Percentiles rank a stretch among this genome's conserved stretches.
These are phyloP conservation scores for Venturia carpophila DNA, from an alignment of 2,329 filamentous ascomycete genomes.

Conservation along the genomic window DNA sequence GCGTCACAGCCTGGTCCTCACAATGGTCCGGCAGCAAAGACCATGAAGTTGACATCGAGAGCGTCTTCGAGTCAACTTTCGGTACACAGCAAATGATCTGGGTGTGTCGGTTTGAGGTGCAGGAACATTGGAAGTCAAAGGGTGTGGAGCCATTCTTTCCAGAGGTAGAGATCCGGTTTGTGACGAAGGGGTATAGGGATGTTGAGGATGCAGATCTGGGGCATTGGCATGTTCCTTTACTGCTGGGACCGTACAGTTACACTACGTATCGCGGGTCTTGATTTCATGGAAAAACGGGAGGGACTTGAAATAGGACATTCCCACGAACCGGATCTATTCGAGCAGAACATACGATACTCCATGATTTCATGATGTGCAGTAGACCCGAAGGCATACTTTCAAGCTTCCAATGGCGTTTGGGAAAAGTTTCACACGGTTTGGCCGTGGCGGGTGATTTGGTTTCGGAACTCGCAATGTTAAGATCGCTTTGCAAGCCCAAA, in stretches of 20 bases:
- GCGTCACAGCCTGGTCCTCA: constrained; percentile 61
- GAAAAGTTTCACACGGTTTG: no score
- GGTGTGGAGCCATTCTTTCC: constrained; percentile 49
- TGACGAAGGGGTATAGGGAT: constrained; percentile 30
- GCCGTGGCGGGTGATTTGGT: no score
- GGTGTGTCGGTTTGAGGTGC: constrained; percentile 66
- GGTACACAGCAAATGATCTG: constrained; percentile 45
- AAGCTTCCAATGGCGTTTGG: no score
- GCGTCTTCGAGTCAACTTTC: constrained; percentile 40
- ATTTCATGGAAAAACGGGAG: neutral
- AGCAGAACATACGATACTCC: no score
- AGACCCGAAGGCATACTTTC: neutral
- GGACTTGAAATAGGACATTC: no score
- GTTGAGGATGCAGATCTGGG: constrained; percentile 39
- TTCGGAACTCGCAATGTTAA: no score
- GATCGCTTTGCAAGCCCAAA: neutral
- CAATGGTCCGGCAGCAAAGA: constrained; percentile 47
- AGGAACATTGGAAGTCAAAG: constrained; percentile 57
- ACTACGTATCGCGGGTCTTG: constrained; percentile 63
- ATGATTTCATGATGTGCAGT: no score
- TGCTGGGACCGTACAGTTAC: constrained; percentile 73
- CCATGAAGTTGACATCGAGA: constrained; percentile 50
- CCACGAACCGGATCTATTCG: neutral
- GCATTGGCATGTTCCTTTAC: constrained; percentile 71
- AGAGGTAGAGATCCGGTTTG: constrained; percentile 49